Base-by-base conservation (phyloP, 345 rosid genomes). In the Populus deltoides region DNA sequence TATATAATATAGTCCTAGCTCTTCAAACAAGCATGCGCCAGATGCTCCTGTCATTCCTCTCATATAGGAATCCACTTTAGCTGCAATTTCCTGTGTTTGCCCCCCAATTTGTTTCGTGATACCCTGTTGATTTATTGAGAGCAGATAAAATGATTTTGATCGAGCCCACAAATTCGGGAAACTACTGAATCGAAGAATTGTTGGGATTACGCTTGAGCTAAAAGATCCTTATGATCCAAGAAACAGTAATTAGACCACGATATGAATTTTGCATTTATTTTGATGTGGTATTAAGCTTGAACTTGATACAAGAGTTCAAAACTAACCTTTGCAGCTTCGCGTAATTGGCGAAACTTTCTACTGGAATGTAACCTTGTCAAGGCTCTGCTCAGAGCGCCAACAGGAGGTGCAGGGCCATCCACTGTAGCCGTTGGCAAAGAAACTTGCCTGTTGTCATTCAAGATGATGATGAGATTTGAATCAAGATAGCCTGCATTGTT, bases 401-500 rank as follows among this genome's bases (percentile, higher is more conserved):
- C 86, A 0, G 89, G 90, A 29, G 90, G 81, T n/a, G 83, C 87
- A 22, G 89, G 90, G 47, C 87, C 92, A 15, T 87, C 90, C 0
- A 87, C 57, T 1, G 87, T 89, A 51, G 89, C 92, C 1, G 92
- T 86, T 55, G 90, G 89, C 78, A 87, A 73, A 41, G 86, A 87
- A 47, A 89, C 91, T 66, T 88, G 90, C 62, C 81, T 65, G 53
- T 87, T 89, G 73, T 89, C 88, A 35, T 89, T 89, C 39, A 89
- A 81, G 59, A 89, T 83, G 36, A 87, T 68, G 39, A 89, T 89
- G 22, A 87, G 80, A 68, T 87, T 85, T 0, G 89, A 69, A 62
- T 84, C 86, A 20, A 84, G 89, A 77, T 74, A 86, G 31, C 90
- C 90, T 9, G 90, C 90, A 43, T 89, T 89, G 77, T 83, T 89